phyloP scores from a whole-genome alignment of 805 yeast genomes.

The Candida odintsovae region DNA sequence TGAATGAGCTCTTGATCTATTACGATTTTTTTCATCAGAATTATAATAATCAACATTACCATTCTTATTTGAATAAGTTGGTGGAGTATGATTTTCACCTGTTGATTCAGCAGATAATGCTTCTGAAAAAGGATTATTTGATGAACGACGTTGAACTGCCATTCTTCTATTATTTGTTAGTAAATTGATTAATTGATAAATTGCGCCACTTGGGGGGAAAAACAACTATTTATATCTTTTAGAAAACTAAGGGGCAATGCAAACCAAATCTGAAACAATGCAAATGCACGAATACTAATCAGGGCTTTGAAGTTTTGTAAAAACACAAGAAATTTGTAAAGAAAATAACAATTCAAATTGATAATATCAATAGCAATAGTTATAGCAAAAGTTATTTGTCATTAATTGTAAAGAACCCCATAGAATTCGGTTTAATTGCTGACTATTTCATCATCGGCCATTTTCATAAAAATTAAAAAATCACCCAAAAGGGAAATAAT shows the following conservation, averaged over 20 bases:
- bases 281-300: too few species aligned
- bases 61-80: slow-evolving; percentile 32
- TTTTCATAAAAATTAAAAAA: not conserved
- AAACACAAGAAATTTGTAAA: too few species aligned
- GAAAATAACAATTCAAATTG: too few species aligned
- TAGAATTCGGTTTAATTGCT: too few species aligned
- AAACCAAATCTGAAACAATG: not conserved
- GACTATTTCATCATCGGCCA: not conserved
- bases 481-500: not conserved
- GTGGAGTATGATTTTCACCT: slow-evolving; percentile 24
- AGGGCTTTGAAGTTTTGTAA: too few species aligned
- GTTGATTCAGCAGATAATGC: slow-evolving; percentile 37
- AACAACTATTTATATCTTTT: not conserved
- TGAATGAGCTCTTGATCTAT: not conserved
- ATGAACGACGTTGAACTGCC: slow-evolving; percentile 17
- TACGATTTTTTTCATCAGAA: slow-evolving; percentile 19
- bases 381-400: too few species aligned
- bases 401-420: too few species aligned
- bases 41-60: slow-evolving; percentile 26
- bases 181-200: not conserved
- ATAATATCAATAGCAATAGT: too few species aligned
- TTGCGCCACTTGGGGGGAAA: not conserved
- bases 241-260: not conserved
- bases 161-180: slow-evolving; percentile 6
- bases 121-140: slow-evolving; percentile 51